Conservation (phyloP, 2,329 filamentous ascomycete genomes). For the Cladosporium sp. region DNA sequence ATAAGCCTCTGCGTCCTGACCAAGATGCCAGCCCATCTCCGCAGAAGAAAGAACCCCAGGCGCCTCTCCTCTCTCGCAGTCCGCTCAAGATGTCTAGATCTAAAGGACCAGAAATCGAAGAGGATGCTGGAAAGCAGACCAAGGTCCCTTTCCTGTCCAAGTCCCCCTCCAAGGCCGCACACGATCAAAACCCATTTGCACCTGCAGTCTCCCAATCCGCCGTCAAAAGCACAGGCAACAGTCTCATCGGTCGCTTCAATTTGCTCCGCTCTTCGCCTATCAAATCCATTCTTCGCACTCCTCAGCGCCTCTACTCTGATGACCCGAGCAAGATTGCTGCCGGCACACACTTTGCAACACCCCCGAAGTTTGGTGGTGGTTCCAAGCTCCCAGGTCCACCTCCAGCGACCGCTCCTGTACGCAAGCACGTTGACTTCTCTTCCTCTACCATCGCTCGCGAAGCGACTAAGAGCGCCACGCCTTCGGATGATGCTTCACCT, state of each 20-base stretch:
- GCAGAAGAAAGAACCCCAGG: conserved; percentile 9
- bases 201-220: conserved; percentile 28
- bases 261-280: conserved; percentile 52
- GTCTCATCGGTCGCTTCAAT: conserved; percentile 40
- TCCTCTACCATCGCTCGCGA: conserved; percentile 48
- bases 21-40: conserved; percentile 10
- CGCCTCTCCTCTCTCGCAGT: conserved; percentile 26
- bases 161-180: conserved; percentile 29
- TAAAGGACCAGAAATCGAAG: conserved; percentile 19
- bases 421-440: conserved; percentile 80
- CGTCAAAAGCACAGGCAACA: conserved; percentile 29
- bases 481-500: conserved; percentile 23
- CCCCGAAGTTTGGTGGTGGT: conserved; percentile 25
- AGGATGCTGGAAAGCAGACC: conserved; percentile 15
- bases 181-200: conserved; percentile 16
- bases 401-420: conserved; percentile 64
- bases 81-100: conserved; percentile 24
- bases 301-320: conserved; percentile 56
- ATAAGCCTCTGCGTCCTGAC: neutral
- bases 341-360: conserved; percentile 53
- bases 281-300: conserved; percentile 60
- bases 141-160: conserved; percentile 29
- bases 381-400: conserved; percentile 26
- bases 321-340: conserved; percentile 57
- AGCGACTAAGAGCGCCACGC: conserved; percentile 3